Conservation (phyloP, 306 rosid genomes). For the Prunus fruticosa region DNA sequence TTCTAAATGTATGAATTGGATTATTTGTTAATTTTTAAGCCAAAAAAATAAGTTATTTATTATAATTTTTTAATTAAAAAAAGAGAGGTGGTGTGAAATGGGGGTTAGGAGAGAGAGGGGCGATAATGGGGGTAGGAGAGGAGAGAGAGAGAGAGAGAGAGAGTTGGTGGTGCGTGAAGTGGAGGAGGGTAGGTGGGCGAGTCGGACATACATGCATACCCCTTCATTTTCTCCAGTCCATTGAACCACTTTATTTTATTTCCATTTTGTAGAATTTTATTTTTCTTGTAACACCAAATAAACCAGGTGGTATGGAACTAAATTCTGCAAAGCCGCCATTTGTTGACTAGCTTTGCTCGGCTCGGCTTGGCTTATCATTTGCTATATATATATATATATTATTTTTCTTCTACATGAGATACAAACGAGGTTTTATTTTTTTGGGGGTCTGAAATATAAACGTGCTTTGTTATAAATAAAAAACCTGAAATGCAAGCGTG, state of each 20-base stretch:
- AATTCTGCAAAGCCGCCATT: not conserved
- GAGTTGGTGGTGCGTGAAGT: not conserved
- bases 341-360: not conserved
- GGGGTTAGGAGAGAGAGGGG: constrained; percentile 22
- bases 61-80: no score
- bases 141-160: not conserved
- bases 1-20: no score
- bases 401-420: no score
- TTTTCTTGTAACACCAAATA: not conserved
- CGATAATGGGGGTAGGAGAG: no score
- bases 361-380: not conserved
- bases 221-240: not conserved
- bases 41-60: no score
- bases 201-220: not conserved
- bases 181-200: constrained; percentile 37
- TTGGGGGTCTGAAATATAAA: no score
- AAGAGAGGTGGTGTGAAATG: not conserved
- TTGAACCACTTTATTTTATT: not conserved
- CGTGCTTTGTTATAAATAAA: no score
- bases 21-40: no score
- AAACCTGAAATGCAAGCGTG: no score
- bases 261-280: not conserved
- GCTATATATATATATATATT: no score
- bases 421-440: no score
- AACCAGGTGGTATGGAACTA: no score